Conservation (phyloP, 306 rosid genomes). For the Cucumis melo region DNA sequence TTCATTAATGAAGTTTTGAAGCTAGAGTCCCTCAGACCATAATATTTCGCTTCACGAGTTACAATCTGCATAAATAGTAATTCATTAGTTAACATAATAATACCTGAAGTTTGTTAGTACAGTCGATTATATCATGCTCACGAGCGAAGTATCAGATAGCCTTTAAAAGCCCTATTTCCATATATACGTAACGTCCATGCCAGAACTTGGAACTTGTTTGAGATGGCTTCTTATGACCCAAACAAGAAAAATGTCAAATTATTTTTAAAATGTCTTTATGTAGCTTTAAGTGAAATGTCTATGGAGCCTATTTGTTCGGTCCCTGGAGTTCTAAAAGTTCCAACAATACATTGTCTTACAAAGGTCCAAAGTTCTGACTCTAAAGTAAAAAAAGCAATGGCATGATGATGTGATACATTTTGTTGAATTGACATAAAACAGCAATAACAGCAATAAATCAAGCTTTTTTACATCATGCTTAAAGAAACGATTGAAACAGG, state of each 20-base stretch:
- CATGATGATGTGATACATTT: background rate
- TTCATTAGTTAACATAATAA: background rate
- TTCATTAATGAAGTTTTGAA: conserved; percentile 47
- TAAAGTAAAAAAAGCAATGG: background rate
- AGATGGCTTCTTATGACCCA: background rate
- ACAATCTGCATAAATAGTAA: conserved; percentile 54
- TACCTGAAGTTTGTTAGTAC: background rate
- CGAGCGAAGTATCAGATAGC: background rate
- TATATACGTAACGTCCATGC: background rate
- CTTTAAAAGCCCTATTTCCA: background rate
- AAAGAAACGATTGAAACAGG: background rate
- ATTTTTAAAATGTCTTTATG: background rate
- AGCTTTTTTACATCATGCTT: background rate
- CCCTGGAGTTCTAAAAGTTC: background rate
- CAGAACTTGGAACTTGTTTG: background rate
- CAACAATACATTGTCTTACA: background rate
- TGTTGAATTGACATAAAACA: background rate
- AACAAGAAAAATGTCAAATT: background rate
- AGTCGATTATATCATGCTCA: background rate
- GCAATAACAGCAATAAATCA: background rate
- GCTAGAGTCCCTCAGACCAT: conserved; percentile 42
- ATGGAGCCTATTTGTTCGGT: background rate
- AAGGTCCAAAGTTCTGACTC: background rate
- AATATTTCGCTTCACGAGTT: conserved; percentile 64
- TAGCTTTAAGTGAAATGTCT: background rate